Evolutionary conservation across 2,329 filamentous ascomycete species (phyloP).

Genomic region (Metarhizium album): DNA sequence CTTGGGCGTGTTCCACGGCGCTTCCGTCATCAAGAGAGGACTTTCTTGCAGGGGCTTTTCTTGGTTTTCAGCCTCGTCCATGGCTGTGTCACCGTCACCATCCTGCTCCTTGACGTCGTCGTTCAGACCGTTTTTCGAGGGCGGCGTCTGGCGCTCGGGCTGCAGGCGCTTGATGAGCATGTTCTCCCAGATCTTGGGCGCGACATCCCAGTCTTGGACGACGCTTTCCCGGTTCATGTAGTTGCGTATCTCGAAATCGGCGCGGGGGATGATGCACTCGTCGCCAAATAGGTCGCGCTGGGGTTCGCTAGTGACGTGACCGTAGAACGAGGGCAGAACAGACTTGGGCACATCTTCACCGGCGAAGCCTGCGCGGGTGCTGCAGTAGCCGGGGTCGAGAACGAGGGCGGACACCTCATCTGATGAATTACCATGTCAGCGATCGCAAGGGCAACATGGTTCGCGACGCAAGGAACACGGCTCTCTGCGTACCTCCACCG

Average conservation of each 20-base stretch:
- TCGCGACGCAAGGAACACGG: neutral
- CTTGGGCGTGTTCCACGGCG: slow-evolving; percentile 83
- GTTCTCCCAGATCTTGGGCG: slow-evolving; percentile 83
- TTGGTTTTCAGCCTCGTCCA: slow-evolving; percentile 40
- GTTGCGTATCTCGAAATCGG: slow-evolving; percentile 75
- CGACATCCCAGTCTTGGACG: slow-evolving; percentile 94
- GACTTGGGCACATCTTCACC: slow-evolving; percentile 97
- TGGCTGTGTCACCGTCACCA: slow-evolving; percentile 47
- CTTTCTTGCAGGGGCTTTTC: slow-evolving; percentile 83
- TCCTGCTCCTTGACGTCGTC: slow-evolving; percentile 52
- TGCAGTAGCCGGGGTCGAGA: slow-evolving; percentile 87
- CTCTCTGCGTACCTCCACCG: slow-evolving; percentile 41
- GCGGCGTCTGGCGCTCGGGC: slow-evolving; percentile 57
- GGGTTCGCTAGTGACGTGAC: slow-evolving; percentile 36
- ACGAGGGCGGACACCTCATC: slow-evolving; percentile 97
- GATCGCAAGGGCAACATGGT: neutral
- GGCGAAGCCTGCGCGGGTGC: slow-evolving; percentile 87
- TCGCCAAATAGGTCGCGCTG: slow-evolving; percentile 71
- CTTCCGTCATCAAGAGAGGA: slow-evolving; percentile 86
- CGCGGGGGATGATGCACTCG: slow-evolving; percentile 70
- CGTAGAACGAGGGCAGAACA: slow-evolving; percentile 85
- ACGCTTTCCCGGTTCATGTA: slow-evolving; percentile 83
- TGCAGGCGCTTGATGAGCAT: slow-evolving; percentile 83
- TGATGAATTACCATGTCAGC: slow-evolving; percentile 24
- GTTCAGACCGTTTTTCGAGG: slow-evolving; percentile 69